Conservation (phyloP, 306 rosid species). For the Cicer judaicum region DNA sequence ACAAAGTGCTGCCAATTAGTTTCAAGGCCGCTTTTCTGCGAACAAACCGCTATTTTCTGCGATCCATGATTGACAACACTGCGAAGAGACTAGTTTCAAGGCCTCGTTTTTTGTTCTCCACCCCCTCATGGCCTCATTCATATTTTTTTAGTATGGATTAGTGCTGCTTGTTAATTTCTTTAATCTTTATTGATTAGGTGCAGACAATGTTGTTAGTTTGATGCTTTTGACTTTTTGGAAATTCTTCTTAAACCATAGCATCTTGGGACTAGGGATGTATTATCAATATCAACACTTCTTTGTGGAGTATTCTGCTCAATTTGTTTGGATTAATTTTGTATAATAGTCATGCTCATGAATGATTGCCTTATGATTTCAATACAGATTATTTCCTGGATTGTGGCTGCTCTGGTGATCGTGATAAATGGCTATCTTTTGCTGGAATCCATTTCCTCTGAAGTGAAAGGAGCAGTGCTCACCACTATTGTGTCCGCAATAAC, state of each 20-base stretch:
- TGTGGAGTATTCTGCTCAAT: conserved; percentile 15
- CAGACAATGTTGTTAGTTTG: conserved; percentile 22
- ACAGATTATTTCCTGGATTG: conserved; percentile 83
- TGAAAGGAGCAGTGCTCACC: conserved; percentile 56
- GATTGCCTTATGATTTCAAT: conserved; percentile 31
- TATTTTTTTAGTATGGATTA: conserved; percentile 3
- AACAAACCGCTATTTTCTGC: too few species aligned
- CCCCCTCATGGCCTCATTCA: not conserved
- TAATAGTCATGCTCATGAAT: conserved; percentile 10
- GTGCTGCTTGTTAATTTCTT: conserved; percentile 24
- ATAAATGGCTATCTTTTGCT: conserved; percentile 89
- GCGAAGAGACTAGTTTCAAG: too few species aligned
- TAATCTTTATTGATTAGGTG: conserved; percentile 10
- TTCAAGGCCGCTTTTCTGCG: too few species aligned
- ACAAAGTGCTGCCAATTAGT: too few species aligned
- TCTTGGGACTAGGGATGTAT: conserved; percentile 11
- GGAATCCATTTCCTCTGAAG: conserved; percentile 80
- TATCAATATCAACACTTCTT: not conserved
- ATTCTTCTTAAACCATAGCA: conserved; percentile 15
- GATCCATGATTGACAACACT: too few species aligned
- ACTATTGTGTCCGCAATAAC: conserved; percentile 50
- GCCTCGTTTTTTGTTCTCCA: not conserved
- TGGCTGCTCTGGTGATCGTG: conserved; percentile 87
- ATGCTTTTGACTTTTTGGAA: conserved; percentile 6
- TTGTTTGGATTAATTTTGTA: conserved; percentile 22